phyloP scores from a whole-genome alignment of 305 asterid species.

The Fraxinus sp. region DNA sequence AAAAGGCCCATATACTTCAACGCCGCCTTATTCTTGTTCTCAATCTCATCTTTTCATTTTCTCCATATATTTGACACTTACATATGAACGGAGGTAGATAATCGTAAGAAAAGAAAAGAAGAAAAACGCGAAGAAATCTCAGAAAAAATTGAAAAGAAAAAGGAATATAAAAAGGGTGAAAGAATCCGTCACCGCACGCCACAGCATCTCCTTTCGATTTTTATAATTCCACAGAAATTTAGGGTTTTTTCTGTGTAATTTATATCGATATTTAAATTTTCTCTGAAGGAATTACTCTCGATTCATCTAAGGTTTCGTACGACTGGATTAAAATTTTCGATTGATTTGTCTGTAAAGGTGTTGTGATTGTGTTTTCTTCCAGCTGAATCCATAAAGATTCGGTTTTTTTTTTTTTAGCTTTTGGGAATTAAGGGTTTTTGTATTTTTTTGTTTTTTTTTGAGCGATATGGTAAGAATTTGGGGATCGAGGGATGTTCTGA shows the following conservation, averaged over 20 bases:
- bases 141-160: background rate
- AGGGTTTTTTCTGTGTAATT: conserved; percentile 29
- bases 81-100: background rate
- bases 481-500: conserved; percentile 47
- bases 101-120: background rate
- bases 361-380: conserved; percentile 18
- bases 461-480: conserved; percentile 41
- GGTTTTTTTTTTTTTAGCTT: conserved; percentile 20
- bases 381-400: conserved; percentile 36
- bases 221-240: conserved; percentile 6
- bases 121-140: background rate
- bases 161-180: background rate
- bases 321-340: background rate
- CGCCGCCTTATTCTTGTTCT: background rate
- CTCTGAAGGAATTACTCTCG: background rate
- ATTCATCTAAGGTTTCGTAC: background rate
- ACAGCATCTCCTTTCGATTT: background rate
- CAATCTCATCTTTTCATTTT: background rate
- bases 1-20: background rate
- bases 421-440: conserved; percentile 41
- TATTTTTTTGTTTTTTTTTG: conserved; percentile 18
- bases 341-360: background rate
- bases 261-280: background rate
- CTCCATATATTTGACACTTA: background rate
- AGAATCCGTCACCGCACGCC: background rate